Percentiles rank a stretch among this genome's conserved stretches.
These are phyloP conservation scores for Penicillium parvum DNA, from an alignment of 495 filamentous ascomycete genomes.

Conservation along the genomic window DNA sequence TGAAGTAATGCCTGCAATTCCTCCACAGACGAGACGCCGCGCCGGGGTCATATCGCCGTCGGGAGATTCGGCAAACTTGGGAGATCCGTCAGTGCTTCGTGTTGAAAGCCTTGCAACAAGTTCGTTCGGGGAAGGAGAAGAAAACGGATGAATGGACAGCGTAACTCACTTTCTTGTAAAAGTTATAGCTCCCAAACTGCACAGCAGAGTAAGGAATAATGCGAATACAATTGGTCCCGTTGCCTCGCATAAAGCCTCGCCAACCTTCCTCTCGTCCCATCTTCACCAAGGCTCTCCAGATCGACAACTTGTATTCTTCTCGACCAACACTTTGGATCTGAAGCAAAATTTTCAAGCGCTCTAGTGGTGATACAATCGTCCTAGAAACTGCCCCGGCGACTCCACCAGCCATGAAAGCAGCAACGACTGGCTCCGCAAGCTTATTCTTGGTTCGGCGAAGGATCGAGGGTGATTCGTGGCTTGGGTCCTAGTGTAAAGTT, in stretches of 20 bases:
- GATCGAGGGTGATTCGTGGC: conserved; percentile 10
- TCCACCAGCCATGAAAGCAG: conserved; percentile 93
- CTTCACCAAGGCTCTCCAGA: conserved; percentile 81
- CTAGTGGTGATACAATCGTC: conserved; percentile 92
- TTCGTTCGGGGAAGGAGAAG: too few relatives aligned
- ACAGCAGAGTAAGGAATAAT: conserved; percentile 98
- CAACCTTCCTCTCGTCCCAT: conserved; percentile 97
- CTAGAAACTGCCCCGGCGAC: conserved; percentile 95
- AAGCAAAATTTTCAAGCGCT: conserved; percentile 94
- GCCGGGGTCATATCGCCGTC: conserved; percentile 63
- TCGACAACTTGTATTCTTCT: conserved; percentile 85
- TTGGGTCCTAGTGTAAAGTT: conserved; percentile 6
- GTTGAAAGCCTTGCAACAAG: too few relatives aligned
- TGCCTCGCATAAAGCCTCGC: conserved; percentile 93
- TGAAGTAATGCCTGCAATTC: conserved; percentile 87
- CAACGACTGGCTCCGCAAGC: conserved; percentile 67
- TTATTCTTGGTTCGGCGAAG: conserved; percentile 18
- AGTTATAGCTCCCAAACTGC: conserved; percentile 95
- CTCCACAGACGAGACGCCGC: conserved; percentile 76
- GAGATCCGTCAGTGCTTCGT: too few relatives aligned
- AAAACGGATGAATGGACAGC: neutral
- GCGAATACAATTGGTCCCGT: conserved; percentile 96
- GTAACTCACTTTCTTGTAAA: conserved; percentile 81
- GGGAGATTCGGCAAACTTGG: conserved; percentile 74
- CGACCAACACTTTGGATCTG: conserved; percentile 91